phyloP scores from a whole-genome alignment of 495 filamentous ascomycete genomes.

The Xylaria palmicola region DNA sequence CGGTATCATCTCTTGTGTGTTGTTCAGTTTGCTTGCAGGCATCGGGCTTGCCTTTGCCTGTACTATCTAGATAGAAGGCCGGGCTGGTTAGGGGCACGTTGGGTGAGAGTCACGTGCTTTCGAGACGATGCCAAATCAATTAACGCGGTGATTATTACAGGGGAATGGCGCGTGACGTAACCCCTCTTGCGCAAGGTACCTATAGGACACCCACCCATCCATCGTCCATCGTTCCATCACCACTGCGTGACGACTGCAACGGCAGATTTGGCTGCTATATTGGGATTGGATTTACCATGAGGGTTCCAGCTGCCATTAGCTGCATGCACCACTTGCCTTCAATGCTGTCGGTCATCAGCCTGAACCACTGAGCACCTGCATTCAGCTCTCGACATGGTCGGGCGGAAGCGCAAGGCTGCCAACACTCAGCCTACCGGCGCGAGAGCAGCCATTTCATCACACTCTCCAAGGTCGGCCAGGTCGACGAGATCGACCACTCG shows the following conservation, averaged over 20 bases:
- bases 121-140: constrained; percentile 13
- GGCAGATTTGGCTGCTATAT: background rate
- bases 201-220: no score
- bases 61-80: background rate
- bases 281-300: background rate
- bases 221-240: no score
- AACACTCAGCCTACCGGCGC: constrained; percentile 17
- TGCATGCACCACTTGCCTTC: background rate
- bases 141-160: background rate
- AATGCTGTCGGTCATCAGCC: background rate
- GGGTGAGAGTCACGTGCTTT: constrained; percentile 36
- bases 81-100: no score
- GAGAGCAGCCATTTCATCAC: constrained; percentile 10
- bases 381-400: constrained; percentile 19
- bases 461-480: constrained; percentile 11
- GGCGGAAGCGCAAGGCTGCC: constrained; percentile 25
- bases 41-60: no score
- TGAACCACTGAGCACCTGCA: background rate
- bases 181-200: no score
- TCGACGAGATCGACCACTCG: constrained; percentile 20
- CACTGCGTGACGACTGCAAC: no score
- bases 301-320: background rate
- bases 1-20: no score
- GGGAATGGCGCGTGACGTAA: constrained; percentile 9
- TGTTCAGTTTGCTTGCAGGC: no score